Base-by-base conservation (phyloP, 352 stramenopile species). In the Pythium pyrilobum region DNA sequence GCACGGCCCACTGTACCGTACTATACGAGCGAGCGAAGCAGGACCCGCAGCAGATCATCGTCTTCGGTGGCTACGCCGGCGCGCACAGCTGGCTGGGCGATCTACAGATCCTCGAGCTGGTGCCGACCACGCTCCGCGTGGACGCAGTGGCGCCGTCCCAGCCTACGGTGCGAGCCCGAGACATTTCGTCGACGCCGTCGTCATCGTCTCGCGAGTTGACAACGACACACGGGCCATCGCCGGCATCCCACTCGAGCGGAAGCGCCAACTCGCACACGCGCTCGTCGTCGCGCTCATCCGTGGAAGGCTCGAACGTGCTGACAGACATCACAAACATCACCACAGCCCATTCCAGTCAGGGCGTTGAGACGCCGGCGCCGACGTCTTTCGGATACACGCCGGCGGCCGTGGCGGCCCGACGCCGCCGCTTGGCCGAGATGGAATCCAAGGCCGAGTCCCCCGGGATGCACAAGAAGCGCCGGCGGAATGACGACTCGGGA, bases 1-100 rank as follows among this genome's bases (percentile, higher is more conserved):
- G 76, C 15, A 82, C 72, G 29, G 74, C 72, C 5, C 79, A 89
- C 40, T 56, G 71, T 2, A 62, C 69, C 0, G 59, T 89, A 34
- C 40, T 71, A 4, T 85, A 72, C 39, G 16, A 11, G 6, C 13
- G 24, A 16, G 20, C 7, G n/a, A 31, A 42, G 4, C 12, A 31
- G 32, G 37, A 42, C n/a, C 5, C 40, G 27, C 60, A 82, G 48
- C 69, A 66, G 13, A 21, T 88, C 15, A 38, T 90, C 28, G 42
- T 90, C 5, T 90, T 90, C 39, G 80, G 80, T 1, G 80, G 80
- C 21, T 90, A 90, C 33, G 72, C 72, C 37, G 80, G 80, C 0
- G 70, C 65, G 2, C 70, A 78, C 40, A 51, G 48, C 3, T 90
- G 80, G 80, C 65, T 88, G 1, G 73, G 86, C 51, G 80, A 90